Base-by-base conservation (phyloP, 345 rosid genomes). In the Zanthoxylum bungeanum region DNA sequence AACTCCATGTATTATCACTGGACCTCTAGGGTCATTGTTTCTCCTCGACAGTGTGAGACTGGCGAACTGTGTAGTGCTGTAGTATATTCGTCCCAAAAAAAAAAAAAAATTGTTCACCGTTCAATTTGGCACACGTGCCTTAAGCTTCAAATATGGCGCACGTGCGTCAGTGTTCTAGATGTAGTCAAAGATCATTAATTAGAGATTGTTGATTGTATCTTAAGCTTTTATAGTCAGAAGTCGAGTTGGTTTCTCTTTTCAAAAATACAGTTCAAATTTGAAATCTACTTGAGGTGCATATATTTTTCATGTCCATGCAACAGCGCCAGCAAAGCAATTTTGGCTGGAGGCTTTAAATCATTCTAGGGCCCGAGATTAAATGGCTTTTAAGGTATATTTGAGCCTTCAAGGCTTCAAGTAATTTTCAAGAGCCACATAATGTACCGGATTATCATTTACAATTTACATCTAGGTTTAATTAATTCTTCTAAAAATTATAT, bases 21-120 rank as follows among this genome's bases (percentile, higher is more conserved):
- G 50, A 67, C 72, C 66, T 73, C 8, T 50, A 66, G 36, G 64
- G 42, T 73, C 66, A 62, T 70, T 81, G 73, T 77, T 78, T 73
- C 50, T 27, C 24, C 74, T 75, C 65, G 60, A 78, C 69, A 42
- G 60, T 66, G 58, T 70, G 78, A 64, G 62, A 59, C 61, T 77
- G 70, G 57, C 47, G 55, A 72, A 68, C 44, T n/a, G 56, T 37
- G 44, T 73, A 76, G 78, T 71, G 51, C 64, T 70, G 78, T 69
- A 74, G 79, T 70, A 56, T 66, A 73, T 75, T 80, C 62, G 66
- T 66, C 69, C 39, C 7, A 21, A 61, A 69, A 69, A 68, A 53
- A 76, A 27, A 11, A 69, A 69, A 68, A 53, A 76, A 27, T 7
- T 59, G 64, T 51, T 24, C 36, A 40, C 24, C 14, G 30, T 36